A percentile compares a stretch with the other conserved stretches of the same genome.
These are phyloP conservation scores for Scleroderma bovista DNA, from an alignment of 768 basidiomycete genomes.

Conservation along the genomic window DNA sequence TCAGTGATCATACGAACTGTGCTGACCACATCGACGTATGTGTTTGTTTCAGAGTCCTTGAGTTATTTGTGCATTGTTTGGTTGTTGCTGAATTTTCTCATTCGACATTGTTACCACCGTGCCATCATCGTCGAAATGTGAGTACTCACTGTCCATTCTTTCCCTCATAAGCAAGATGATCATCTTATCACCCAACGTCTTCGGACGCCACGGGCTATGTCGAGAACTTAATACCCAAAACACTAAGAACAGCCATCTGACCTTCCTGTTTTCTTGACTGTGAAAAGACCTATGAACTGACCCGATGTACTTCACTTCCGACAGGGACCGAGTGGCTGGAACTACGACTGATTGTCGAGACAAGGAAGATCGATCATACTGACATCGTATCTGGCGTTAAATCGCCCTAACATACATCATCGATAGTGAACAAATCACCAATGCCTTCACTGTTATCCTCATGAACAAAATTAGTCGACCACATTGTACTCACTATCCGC, in stretches of 20 bases:
- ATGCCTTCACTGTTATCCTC: too few relatives aligned
- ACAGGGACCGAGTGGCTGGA: neutral
- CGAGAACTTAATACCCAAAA: conserved; percentile 8
- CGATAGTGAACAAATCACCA: too few relatives aligned
- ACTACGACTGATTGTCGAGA: neutral
- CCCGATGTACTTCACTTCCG: neutral
- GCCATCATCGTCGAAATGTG: neutral
- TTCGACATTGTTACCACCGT: neutral
- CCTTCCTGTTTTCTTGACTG: neutral
- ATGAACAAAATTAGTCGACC: too few relatives aligned
- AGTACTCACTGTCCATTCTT: neutral
- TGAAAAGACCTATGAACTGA: neutral
- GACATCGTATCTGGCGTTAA: too few relatives aligned
- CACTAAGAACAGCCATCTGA: conserved; percentile 16
- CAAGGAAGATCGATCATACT: too few relatives aligned
- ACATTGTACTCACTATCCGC: neutral
- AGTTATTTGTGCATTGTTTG: too few relatives aligned
- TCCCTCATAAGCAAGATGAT: neutral
- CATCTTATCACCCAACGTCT: conserved; percentile 1
- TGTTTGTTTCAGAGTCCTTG: too few relatives aligned
- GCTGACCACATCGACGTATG: too few relatives aligned
- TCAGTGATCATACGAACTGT: too few relatives aligned
- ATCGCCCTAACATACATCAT: too few relatives aligned
- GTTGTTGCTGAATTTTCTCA: too few relatives aligned
- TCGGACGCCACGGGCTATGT: conserved; percentile 8